Evolutionary conservation across 2,329 filamentous ascomycete species (phyloP).

Genomic region (Lachnellula hyalina): DNA sequence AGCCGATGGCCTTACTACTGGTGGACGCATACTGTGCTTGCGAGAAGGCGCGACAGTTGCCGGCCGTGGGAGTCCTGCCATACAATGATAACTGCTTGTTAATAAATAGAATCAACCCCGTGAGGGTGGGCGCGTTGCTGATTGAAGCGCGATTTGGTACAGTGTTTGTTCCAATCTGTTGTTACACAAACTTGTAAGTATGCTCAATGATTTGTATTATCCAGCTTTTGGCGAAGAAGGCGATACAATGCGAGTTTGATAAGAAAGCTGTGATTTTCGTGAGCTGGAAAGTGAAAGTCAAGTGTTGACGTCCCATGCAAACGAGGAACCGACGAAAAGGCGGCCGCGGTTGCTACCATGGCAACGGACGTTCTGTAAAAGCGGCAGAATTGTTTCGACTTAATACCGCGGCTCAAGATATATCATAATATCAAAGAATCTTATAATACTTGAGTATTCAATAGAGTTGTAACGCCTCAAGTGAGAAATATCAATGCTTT

Average conservation of each 20-base stretch:
- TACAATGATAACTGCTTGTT: slow-evolving; percentile 27
- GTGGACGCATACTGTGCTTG: slow-evolving; percentile 45
- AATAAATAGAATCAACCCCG: neutral
- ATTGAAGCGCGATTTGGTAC: neutral
- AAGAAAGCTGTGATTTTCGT: neutral
- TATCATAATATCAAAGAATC: too few species aligned
- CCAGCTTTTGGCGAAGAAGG: neutral
- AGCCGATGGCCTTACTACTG: slow-evolving; percentile 46
- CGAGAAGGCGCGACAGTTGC: slow-evolving; percentile 41
- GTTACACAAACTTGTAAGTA: slow-evolving; percentile 1
- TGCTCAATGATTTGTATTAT: neutral
- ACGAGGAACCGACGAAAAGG: too few species aligned
- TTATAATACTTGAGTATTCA: too few species aligned
- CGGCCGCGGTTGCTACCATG: too few species aligned
- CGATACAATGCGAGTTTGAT: neutral
- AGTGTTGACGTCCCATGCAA: neutral
- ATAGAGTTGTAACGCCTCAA: too few species aligned
- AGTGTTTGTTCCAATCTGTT: slow-evolving; percentile 3
- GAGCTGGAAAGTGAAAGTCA: neutral
- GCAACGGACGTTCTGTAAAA: too few species aligned
- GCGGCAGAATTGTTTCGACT: too few species aligned
- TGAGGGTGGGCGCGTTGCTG: neutral
- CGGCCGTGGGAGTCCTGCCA: slow-evolving; percentile 51
- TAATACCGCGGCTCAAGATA: too few species aligned
- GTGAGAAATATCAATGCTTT: too few species aligned